phyloP scores from a whole-genome alignment of 805 yeast genomes.

The Wickerhamiella shivajii region DNA sequence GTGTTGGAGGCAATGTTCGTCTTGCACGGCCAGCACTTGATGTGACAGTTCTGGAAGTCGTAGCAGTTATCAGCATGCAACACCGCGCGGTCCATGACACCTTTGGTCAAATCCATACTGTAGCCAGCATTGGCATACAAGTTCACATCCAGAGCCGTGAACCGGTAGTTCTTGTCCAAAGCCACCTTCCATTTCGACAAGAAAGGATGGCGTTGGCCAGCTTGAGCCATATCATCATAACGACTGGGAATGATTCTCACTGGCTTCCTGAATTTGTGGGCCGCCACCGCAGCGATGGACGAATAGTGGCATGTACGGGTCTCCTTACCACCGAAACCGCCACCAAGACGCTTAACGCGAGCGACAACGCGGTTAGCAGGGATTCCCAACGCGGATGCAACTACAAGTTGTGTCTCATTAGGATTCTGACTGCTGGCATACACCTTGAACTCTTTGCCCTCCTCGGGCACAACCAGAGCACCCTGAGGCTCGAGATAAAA shows the following conservation, averaged over 20 bases:
- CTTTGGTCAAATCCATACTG: slow-evolving; percentile 35
- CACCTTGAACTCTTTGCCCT: slow-evolving; percentile 33
- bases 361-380: slow-evolving; percentile 30
- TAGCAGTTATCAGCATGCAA: slow-evolving; percentile 32
- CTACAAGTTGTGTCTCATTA: slow-evolving; percentile 31
- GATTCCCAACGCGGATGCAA: slow-evolving; percentile 31
- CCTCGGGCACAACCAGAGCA: slow-evolving; percentile 30
- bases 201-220: slow-evolving; percentile 38
- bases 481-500: slow-evolving; percentile 36
- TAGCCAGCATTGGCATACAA: slow-evolving; percentile 36
- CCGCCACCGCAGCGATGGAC: slow-evolving; percentile 30
- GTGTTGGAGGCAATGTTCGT: slow-evolving; percentile 36
- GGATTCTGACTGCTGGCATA: slow-evolving; percentile 34
- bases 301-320: slow-evolving; percentile 29
- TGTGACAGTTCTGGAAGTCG: slow-evolving; percentile 26
- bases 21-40: slow-evolving; percentile 29
- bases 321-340: slow-evolving; percentile 39
- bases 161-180: slow-evolving; percentile 29
- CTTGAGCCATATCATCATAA: slow-evolving; percentile 32
- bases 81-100: slow-evolving; percentile 36
- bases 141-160: slow-evolving; percentile 28
- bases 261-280: slow-evolving; percentile 30
- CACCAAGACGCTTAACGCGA: slow-evolving; percentile 33
- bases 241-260: slow-evolving; percentile 30
- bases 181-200: slow-evolving; percentile 31